Evolutionary conservation across 2,329 filamentous ascomycete genomes (phyloP).

Genomic region (Rachicladosporium sp.): DNA sequence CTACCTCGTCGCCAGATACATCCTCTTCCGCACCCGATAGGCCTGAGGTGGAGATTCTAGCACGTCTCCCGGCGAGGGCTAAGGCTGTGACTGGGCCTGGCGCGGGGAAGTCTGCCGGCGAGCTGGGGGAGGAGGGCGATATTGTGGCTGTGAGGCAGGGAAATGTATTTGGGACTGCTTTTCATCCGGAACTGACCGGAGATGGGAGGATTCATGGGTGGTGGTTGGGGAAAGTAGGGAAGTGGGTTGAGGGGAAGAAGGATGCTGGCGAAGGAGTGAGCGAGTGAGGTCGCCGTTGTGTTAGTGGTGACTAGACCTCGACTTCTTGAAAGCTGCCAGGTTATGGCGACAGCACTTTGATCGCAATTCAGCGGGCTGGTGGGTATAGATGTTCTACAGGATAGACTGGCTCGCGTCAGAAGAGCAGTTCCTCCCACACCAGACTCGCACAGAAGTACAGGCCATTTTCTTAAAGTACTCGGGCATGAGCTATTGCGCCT

Average conservation of each 20-base stretch:
- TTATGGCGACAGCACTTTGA: too few species aligned
- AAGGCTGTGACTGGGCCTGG: slow-evolving; percentile 28
- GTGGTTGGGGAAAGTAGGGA: slow-evolving; percentile 67
- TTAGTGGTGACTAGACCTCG: too few species aligned
- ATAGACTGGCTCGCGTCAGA: too few species aligned
- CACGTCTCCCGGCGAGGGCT: slow-evolving; percentile 41
- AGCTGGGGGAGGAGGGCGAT: slow-evolving; percentile 47
- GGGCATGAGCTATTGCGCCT: too few species aligned
- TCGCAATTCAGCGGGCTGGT: too few species aligned
- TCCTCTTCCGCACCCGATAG: slow-evolving; percentile 42
- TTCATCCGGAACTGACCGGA: slow-evolving; percentile 84
- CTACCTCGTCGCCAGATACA: slow-evolving; percentile 1
- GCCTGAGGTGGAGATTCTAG: slow-evolving; percentile 46
- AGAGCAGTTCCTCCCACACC: too few species aligned
- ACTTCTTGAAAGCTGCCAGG: too few species aligned
- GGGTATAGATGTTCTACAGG: too few species aligned
- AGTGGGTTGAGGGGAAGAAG: slow-evolving; percentile 1
- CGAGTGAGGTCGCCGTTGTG: background rate
- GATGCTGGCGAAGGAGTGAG: background rate
- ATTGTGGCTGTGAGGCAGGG: slow-evolving; percentile 83
- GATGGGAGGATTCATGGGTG: slow-evolving; percentile 83
- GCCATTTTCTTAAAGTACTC: too few species aligned
- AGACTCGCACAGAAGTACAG: too few species aligned
- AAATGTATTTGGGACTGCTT: slow-evolving; percentile 88
- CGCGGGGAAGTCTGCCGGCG: slow-evolving; percentile 20